phyloP scores from a whole-genome alignment of 768 basidiomycete genomes.

The Leucosporidium creatinivorum region DNA sequence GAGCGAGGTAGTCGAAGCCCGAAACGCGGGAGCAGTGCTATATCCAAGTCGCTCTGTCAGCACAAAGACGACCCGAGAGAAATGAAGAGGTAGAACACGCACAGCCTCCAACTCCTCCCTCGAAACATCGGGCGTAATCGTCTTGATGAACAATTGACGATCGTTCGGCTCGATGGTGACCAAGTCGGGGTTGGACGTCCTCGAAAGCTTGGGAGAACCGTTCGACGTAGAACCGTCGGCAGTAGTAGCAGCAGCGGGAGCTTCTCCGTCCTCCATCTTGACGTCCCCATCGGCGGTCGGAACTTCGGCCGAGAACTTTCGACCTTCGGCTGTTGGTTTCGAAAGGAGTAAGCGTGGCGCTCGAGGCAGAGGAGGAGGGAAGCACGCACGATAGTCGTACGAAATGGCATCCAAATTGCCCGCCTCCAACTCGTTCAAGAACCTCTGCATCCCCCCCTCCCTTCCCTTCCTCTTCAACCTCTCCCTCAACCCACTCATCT shows the following conservation, averaged over 20 bases:
- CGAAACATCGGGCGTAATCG: slow-evolving; percentile 23
- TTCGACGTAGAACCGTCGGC: too few relatives aligned
- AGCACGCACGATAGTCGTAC: slow-evolving; percentile 16
- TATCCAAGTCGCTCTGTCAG: not conserved
- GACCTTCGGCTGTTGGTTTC: not conserved
- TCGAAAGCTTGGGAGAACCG: not conserved
- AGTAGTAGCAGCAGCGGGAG: too few relatives aligned
- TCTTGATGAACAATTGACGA: slow-evolving; percentile 19
- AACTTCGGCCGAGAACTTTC: not conserved
- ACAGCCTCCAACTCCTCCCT: slow-evolving; percentile 29
- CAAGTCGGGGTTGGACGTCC: not conserved
- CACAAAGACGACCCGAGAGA: not conserved
- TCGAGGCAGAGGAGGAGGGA: not conserved
- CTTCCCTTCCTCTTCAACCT: slow-evolving; percentile 10
- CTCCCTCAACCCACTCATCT: slow-evolving; percentile 3
- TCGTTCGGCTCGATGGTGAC: not conserved
- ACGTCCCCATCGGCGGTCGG: not conserved
- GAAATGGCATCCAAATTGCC: slow-evolving; percentile 28
- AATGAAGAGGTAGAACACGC: not conserved
- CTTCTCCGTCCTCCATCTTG: not conserved
- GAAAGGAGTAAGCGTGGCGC: not conserved
- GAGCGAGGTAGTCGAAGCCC: slow-evolving; percentile 78
- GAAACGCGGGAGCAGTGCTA: slow-evolving; percentile 69
- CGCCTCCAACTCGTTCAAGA: slow-evolving; percentile 13
- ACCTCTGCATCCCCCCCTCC: slow-evolving; percentile 19